phyloP scores from a whole-genome alignment of 495 filamentous ascomycete genomes.

The Tuber microsphaerosporum region DNA sequence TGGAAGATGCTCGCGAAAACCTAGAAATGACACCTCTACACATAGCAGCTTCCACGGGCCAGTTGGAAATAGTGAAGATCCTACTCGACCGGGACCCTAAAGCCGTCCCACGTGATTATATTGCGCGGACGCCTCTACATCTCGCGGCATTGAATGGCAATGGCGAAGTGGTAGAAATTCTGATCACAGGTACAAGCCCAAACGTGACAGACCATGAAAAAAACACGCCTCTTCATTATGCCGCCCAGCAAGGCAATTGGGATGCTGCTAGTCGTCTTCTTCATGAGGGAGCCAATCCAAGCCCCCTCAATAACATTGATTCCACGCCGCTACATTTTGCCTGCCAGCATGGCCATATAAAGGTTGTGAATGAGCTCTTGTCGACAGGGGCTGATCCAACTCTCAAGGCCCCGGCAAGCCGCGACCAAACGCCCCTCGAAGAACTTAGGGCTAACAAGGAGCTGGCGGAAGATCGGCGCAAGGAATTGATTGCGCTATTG shows the following conservation, averaged over 20 bases:
- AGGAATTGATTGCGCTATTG: not conserved
- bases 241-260: slow-evolving; percentile 13
- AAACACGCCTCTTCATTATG: slow-evolving; percentile 23
- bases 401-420: not conserved
- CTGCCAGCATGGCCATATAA: not conserved
- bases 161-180: not conserved
- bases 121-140: slow-evolving; percentile 10
- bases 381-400: not conserved
- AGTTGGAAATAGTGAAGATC: slow-evolving; percentile 8
- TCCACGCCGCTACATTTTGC: not conserved
- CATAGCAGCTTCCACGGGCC: slow-evolving; percentile 8
- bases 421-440: not conserved
- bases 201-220: not conserved
- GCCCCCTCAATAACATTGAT: too few relatives aligned
- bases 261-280: slow-evolving; percentile 10
- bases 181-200: not conserved
- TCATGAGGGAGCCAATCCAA: slow-evolving; percentile 7
- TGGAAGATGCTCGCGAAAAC: not conserved
- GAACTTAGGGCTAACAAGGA: not conserved
- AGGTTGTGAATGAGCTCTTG: slow-evolving; percentile 3
- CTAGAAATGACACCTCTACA: slow-evolving; percentile 7
- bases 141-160: slow-evolving; percentile 7
- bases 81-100: slow-evolving; percentile 7
- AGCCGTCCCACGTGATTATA: not conserved
- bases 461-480: not conserved